phyloP scores from a whole-genome alignment of 2,329 filamentous ascomycete genomes.

The Hypoxylon sp. region DNA sequence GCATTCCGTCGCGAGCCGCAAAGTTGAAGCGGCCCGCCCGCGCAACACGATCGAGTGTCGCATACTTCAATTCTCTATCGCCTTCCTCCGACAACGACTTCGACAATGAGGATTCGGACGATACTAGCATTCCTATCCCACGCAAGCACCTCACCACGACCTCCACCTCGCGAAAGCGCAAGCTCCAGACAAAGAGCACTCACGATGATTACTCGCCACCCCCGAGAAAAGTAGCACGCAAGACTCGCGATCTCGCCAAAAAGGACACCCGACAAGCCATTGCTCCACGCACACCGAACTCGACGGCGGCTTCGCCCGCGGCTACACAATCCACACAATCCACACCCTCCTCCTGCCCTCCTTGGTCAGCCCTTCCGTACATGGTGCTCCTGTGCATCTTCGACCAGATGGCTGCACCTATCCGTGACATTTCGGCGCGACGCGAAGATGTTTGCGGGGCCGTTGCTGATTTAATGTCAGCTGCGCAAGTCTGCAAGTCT shows the following conservation, averaged over 20 bases:
- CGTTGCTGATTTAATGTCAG: constrained; percentile 68
- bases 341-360: constrained; percentile 66
- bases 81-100: constrained; percentile 30
- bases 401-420: constrained; percentile 73
- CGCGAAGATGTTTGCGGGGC: constrained; percentile 61
- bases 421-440: constrained; percentile 62
- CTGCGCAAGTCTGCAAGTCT: constrained; percentile 72
- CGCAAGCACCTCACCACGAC: constrained; percentile 12
- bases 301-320: constrained; percentile 13
- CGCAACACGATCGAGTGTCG: constrained; percentile 47
- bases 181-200: constrained; percentile 36
- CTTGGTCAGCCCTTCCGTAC: constrained; percentile 69
- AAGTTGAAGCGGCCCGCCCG: constrained; percentile 51
- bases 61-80: constrained; percentile 35
- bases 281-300: constrained; percentile 23
- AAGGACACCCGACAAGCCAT: constrained; percentile 1
- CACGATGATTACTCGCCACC: constrained; percentile 16
- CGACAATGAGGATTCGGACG: constrained; percentile 27
- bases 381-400: constrained; percentile 80
- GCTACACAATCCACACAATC: constrained; percentile 53
- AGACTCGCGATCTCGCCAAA: constrained; percentile 4
- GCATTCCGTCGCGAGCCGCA: constrained; percentile 50
- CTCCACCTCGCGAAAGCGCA: constrained; percentile 32
- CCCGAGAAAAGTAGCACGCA: constrained; percentile 26
- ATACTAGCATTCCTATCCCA: constrained; percentile 6